phyloP scores from a whole-genome alignment of 495 filamentous ascomycete species.

The Aspergillus incahuasiensis region DNA sequence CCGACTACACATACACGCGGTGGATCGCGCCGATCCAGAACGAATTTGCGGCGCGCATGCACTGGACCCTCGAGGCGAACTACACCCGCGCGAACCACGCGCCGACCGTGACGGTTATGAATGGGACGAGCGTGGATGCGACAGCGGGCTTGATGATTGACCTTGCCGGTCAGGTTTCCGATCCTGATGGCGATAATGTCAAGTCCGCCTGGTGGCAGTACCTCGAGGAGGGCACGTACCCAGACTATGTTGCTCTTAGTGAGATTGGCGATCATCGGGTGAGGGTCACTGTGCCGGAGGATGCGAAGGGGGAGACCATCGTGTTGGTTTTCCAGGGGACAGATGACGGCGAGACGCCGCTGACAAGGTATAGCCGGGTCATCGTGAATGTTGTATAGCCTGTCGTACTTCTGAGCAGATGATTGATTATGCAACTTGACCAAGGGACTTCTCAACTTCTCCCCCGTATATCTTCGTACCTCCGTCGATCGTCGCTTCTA shows the following conservation, averaged over 20 bases:
- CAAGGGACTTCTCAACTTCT: no score
- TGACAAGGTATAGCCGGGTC: background rate
- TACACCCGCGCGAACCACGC: background rate
- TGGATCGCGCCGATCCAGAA: background rate
- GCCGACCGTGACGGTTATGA: background rate
- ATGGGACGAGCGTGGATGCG: background rate
- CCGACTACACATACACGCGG: background rate
- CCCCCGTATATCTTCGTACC: no score
- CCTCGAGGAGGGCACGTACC: background rate
- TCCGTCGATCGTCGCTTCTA: no score
- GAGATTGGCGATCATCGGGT: background rate
- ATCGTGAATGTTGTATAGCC: background rate
- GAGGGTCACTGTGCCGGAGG: background rate
- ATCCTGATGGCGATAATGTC: background rate
- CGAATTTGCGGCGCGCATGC: background rate
- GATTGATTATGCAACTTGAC: no score
- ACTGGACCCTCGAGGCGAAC: background rate
- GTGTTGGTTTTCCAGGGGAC: background rate
- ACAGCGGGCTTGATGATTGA: background rate
- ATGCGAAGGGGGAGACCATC: background rate
- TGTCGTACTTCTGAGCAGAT: no score
- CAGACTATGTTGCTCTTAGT: background rate
- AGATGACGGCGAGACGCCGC: background rate
- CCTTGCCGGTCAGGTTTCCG: background rate
- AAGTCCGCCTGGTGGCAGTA: background rate